Conservation (phyloP, 768 basidiomycete species). For the Leccinum barrowsii region DNA sequence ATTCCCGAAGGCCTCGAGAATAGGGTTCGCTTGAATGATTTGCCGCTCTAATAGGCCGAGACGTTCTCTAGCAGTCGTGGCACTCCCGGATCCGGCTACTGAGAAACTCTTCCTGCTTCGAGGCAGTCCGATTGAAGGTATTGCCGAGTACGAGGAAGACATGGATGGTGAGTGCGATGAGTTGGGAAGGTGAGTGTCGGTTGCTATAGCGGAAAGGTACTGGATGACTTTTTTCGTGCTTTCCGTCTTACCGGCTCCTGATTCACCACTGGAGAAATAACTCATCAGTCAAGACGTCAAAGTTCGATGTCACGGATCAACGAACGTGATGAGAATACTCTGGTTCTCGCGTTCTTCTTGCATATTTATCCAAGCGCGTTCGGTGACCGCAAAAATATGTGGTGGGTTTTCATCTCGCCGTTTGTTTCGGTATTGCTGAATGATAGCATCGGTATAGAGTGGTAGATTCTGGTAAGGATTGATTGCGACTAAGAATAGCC, state of each 20-base stretch:
- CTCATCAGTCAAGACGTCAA: slow-evolving; percentile 9
- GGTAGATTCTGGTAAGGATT: slow-evolving; percentile 95
- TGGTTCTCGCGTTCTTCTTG: slow-evolving; percentile 96
- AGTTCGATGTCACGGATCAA: slow-evolving; percentile 14
- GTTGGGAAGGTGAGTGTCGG: slow-evolving; percentile 59
- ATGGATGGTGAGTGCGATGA: slow-evolving; percentile 66
- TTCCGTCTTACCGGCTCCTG: slow-evolving; percentile 98
- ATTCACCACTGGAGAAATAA: slow-evolving; percentile 74
- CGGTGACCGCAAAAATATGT: slow-evolving; percentile 96
- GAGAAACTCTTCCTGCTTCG: slow-evolving; percentile 55
- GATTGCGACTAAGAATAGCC: slow-evolving; percentile 96
- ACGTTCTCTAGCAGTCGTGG: slow-evolving; percentile 62
- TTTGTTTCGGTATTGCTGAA: slow-evolving; percentile 87
- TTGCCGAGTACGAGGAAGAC: slow-evolving; percentile 48
- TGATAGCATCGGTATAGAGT: slow-evolving; percentile 83
- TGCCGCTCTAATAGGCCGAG: slow-evolving; percentile 91
- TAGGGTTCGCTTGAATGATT: slow-evolving; percentile 96
- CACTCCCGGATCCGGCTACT: slow-evolving; percentile 41
- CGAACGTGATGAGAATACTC: slow-evolving; percentile 96
- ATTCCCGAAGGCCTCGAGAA: slow-evolving; percentile 97
- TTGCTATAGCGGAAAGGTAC: slow-evolving; percentile 95
- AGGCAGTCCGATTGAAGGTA: slow-evolving; percentile 67
- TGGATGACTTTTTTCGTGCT: slow-evolving; percentile 99
- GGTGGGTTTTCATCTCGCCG: slow-evolving; percentile 91
- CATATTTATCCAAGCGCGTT: slow-evolving; percentile 98